Conservation (phyloP, 176 grass and related monocot genomes). For the Puccinellia tenuiflora region DNA sequence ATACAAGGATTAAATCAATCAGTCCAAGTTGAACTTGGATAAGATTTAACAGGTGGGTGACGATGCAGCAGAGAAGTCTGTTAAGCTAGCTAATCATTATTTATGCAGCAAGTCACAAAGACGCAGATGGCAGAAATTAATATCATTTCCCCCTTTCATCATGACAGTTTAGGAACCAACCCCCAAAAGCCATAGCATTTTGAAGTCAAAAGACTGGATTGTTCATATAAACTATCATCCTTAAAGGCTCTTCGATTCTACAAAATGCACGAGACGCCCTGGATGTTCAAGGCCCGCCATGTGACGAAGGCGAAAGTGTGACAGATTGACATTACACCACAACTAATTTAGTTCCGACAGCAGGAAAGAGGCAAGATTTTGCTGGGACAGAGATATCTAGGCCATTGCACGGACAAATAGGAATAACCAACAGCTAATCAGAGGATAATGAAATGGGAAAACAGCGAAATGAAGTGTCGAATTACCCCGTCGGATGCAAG, state of each 20-base stretch:
- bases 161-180: conserved; percentile 43
- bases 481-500: conserved; percentile 94
- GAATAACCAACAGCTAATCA: neutral
- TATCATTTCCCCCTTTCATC: conserved; percentile 26
- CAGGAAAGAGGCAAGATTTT: conserved; percentile 27
- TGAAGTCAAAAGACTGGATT: conserved; percentile 38
- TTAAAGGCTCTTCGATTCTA: conserved; percentile 23
- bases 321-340: conserved; percentile 47
- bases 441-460: neutral
- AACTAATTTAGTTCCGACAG: conserved; percentile 34
- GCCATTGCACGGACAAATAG: conserved; percentile 18
- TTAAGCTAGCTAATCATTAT: conserved; percentile 41
- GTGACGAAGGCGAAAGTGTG: conserved; percentile 35
- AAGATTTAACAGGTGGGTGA: conserved; percentile 32
- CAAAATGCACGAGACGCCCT: conserved; percentile 18
- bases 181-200: conserved; percentile 27
- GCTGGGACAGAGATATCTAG: conserved; percentile 15
- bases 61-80: conserved; percentile 28
- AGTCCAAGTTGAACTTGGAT: conserved; percentile 25
- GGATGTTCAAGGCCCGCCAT: conserved; percentile 38
- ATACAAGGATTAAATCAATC: conserved; percentile 14
- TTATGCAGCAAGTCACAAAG: conserved; percentile 32
- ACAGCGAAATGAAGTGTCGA: neutral
- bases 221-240: conserved; percentile 18
- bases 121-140: conserved; percentile 10